Conservation (phyloP, 2,329 filamentous ascomycete species). For the Trichoderma arundinaceum region DNA sequence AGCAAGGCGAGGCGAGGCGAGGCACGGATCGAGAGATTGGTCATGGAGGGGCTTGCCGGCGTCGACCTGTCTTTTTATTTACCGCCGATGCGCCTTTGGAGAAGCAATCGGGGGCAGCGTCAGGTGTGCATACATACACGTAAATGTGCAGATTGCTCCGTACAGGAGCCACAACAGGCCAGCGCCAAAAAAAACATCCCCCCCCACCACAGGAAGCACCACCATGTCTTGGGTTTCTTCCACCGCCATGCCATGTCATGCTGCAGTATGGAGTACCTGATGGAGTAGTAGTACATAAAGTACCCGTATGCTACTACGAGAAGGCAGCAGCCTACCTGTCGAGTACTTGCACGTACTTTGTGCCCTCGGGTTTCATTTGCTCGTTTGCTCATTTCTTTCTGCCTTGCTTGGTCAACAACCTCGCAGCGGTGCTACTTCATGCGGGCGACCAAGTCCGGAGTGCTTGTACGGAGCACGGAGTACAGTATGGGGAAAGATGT, state of each 20-base stretch:
- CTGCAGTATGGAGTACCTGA: too few species aligned
- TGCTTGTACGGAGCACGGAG: not conserved
- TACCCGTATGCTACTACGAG: too few species aligned
- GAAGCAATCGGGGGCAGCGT: conserved; percentile 1
- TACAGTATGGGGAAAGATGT: conserved; percentile 3
- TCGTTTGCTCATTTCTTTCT: too few species aligned
- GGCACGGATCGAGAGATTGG: conserved; percentile 12
- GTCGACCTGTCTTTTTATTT: conserved; percentile 13
- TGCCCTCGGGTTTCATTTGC: too few species aligned
- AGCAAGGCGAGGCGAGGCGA: conserved; percentile 6
- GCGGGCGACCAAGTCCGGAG: too few species aligned
- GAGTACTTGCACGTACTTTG: too few species aligned
- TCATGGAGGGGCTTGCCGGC: conserved; percentile 28
- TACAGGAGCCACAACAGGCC: not conserved
- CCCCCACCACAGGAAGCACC: not conserved
- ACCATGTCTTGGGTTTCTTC: conserved; percentile 2
- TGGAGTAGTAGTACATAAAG: too few species aligned
- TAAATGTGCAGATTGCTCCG: not conserved
- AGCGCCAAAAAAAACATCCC: not conserved
- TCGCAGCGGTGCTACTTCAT: too few species aligned
- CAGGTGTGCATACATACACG: not conserved
- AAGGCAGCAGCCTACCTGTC: too few species aligned
- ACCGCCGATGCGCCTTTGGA: conserved; percentile 19
- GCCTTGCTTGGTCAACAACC: too few species aligned
- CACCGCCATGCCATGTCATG: conserved; percentile 17